These are phyloP conservation scores for Pseudozyma tsukubaensis DNA, from an alignment of 1,284 basidiomycete species.

Conservation along the genomic window DNA sequence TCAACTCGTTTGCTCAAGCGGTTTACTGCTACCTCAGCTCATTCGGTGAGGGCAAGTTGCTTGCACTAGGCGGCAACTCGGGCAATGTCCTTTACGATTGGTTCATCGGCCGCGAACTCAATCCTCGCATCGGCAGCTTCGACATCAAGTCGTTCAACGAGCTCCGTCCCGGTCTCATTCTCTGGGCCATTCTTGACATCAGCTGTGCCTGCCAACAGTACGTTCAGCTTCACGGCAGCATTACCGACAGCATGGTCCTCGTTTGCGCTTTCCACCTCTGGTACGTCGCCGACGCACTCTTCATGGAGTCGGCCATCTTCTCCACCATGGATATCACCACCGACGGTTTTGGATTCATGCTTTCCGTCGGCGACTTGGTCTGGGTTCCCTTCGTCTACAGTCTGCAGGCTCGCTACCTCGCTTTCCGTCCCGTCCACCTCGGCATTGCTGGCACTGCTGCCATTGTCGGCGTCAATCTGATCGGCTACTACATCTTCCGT, in stretches of 20 bases:
- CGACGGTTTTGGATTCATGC: conserved; percentile 99
- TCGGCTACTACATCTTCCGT: conserved; percentile 94
- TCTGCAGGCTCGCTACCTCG: conserved; percentile 92
- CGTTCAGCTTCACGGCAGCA: conserved; percentile 76
- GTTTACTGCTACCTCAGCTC: conserved; percentile 80
- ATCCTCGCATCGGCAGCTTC: conserved; percentile 85
- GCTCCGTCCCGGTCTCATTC: conserved; percentile 87
- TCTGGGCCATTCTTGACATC: conserved; percentile 92
- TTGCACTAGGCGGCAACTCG: conserved; percentile 91
- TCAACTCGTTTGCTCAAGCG: conserved; percentile 78
- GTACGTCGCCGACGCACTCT: conserved; percentile 81
- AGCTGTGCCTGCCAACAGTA: conserved; percentile 93
- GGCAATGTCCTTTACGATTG: conserved; percentile 92
- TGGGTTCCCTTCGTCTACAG: conserved; percentile 97
- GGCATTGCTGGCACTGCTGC: conserved; percentile 75
- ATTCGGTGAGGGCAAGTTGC: conserved; percentile 75
- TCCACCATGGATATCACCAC: conserved; percentile 98
- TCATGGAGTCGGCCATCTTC: conserved; percentile 76
- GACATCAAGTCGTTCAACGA: conserved; percentile 94
- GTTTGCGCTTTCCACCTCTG: conserved; percentile 86
- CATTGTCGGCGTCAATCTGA: conserved; percentile 78
- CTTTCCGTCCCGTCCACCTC: conserved; percentile 84
- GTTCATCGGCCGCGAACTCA: conserved; percentile 95
- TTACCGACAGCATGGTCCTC: conserved; percentile 93
- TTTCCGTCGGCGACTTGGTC: conserved; percentile 88